Evolutionary conservation across 495 filamentous ascomycete genomes (phyloP).

Genomic region (Chlorociboria aeruginascens): DNA sequence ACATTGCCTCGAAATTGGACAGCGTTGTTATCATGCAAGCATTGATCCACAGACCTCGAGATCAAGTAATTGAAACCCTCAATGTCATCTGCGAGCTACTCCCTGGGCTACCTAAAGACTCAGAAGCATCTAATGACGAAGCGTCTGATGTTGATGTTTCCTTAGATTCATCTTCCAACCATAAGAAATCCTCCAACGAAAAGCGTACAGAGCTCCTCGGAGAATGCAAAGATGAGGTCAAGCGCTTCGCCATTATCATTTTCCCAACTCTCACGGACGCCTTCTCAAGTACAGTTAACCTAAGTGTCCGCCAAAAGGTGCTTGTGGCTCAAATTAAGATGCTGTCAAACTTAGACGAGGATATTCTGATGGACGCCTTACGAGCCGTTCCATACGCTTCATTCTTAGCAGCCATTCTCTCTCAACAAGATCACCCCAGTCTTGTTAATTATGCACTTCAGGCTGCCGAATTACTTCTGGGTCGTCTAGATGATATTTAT

Average conservation of each 20-base stretch:
- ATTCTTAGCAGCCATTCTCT: slow-evolving; percentile 88
- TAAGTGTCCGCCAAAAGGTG: slow-evolving; percentile 96
- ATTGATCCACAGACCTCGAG: slow-evolving; percentile 88
- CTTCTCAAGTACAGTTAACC: slow-evolving; percentile 95
- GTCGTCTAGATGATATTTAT: slow-evolving; percentile 75
- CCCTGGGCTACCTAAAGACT: slow-evolving; percentile 46
- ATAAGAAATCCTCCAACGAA: slow-evolving; percentile 55
- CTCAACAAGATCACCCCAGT: slow-evolving; percentile 84
- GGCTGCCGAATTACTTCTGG: slow-evolving; percentile 76
- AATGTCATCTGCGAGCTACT: slow-evolving; percentile 97
- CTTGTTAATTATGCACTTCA: slow-evolving; percentile 79
- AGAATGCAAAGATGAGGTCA: slow-evolving; percentile 72
- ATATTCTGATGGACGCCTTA: slow-evolving; percentile 75
- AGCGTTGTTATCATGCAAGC: slow-evolving; percentile 98
- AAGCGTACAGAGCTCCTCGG: slow-evolving; percentile 67
- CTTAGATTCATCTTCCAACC: slow-evolving; percentile 18
- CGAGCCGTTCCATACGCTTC: slow-evolving; percentile 95
- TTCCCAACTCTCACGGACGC: slow-evolving; percentile 94
- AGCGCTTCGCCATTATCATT: slow-evolving; percentile 87
- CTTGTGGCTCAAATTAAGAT: slow-evolving; percentile 93
- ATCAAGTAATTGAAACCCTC: slow-evolving; percentile 93
- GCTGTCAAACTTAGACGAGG: slow-evolving; percentile 83
- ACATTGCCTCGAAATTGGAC: slow-evolving; percentile 82
- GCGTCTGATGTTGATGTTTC: slow-evolving; percentile 27
- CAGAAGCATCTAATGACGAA: slow-evolving; percentile 39